Evolutionary conservation across 2,329 filamentous ascomycete genomes (phyloP).

Genomic region (Penicillium sp.): DNA sequence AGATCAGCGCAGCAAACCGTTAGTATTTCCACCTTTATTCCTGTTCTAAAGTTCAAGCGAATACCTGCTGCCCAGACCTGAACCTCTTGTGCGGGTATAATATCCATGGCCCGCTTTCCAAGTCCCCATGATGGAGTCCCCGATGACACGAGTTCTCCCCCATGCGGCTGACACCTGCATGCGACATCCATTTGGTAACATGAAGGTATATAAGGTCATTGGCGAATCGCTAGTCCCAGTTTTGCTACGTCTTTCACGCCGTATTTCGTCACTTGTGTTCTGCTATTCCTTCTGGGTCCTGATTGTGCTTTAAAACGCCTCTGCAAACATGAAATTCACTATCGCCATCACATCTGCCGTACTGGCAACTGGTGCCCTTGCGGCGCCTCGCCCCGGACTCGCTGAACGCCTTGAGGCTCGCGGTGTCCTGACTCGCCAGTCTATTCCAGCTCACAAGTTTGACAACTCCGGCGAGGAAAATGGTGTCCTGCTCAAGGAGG

Average conservation of each 20-base stretch:
- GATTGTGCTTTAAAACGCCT: background rate
- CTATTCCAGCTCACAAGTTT: conserved; percentile 31
- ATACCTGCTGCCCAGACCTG: background rate
- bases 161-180: conserved; percentile 32
- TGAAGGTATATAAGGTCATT: conserved; percentile 23
- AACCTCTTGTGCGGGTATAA: conserved; percentile 10
- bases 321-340: conserved; percentile 40
- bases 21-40: background rate
- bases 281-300: background rate
- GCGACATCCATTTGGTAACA: conserved; percentile 13
- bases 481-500: conserved; percentile 23
- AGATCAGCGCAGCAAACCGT: conserved; percentile 7
- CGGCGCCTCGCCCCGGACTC: conserved; percentile 38
- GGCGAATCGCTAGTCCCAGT: background rate
- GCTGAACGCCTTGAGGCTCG: conserved; percentile 40
- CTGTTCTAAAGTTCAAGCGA: background rate
- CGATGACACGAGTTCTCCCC: conserved; percentile 21
- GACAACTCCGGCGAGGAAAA: conserved; percentile 19
- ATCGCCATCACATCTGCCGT: conserved; percentile 31
- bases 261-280: background rate
- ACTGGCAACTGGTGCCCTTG: conserved; percentile 35
- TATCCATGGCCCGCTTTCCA: conserved; percentile 8
- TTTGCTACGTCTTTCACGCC: background rate
- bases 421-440: conserved; percentile 32
- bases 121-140: conserved; percentile 10